Percentiles rank a stretch among this genome's conserved stretches.
phyloP scores from a whole-genome alignment of 352 stramenopile species.

The Thalassiosira oceanica region DNA sequence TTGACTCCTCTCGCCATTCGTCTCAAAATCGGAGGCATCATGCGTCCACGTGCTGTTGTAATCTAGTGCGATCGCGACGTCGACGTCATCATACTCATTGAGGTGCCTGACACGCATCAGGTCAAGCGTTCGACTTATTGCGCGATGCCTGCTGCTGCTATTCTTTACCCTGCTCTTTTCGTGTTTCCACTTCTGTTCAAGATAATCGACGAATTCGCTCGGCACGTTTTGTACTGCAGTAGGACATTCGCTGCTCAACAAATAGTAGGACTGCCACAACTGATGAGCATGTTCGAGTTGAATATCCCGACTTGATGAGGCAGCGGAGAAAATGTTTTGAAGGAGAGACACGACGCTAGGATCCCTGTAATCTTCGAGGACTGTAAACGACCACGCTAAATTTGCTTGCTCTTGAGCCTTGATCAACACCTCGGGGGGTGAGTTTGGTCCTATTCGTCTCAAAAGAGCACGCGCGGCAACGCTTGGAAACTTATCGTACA shows the following conservation, averaged over 20 bases:
- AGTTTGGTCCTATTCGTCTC: slow-evolving; percentile 21
- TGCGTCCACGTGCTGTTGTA: slow-evolving; percentile 65
- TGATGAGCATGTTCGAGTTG: slow-evolving; percentile 80
- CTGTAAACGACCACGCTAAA: slow-evolving; percentile 73
- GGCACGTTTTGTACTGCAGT: slow-evolving; percentile 51
- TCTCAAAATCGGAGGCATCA: slow-evolving; percentile 41
- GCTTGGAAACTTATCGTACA: slow-evolving; percentile 56
- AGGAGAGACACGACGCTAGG: slow-evolving; percentile 48
- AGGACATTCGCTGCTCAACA: slow-evolving; percentile 65
- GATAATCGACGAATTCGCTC: slow-evolving; percentile 57
- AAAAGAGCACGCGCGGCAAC: slow-evolving; percentile 38
- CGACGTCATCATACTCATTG: slow-evolving; percentile 83
- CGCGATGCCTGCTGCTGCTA: slow-evolving; percentile 68
- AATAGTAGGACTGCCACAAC: slow-evolving; percentile 75
- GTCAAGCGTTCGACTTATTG: slow-evolving; percentile 65
- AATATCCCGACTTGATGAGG: slow-evolving; percentile 55
- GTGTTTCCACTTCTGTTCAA: slow-evolving; percentile 65
- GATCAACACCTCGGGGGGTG: too few species aligned
- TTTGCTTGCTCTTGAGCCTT: slow-evolving; percentile 80
- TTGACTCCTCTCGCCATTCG: slow-evolving; percentile 11
- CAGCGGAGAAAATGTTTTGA: slow-evolving; percentile 62
- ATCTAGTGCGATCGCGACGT: slow-evolving; percentile 78
- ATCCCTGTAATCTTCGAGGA: slow-evolving; percentile 65
- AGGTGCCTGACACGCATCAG: slow-evolving; percentile 73
- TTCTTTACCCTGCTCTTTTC: slow-evolving; percentile 73